Evolutionary conservation across 2,329 filamentous ascomycete genomes (phyloP).

Genomic region (Colletotrichum sp.): DNA sequence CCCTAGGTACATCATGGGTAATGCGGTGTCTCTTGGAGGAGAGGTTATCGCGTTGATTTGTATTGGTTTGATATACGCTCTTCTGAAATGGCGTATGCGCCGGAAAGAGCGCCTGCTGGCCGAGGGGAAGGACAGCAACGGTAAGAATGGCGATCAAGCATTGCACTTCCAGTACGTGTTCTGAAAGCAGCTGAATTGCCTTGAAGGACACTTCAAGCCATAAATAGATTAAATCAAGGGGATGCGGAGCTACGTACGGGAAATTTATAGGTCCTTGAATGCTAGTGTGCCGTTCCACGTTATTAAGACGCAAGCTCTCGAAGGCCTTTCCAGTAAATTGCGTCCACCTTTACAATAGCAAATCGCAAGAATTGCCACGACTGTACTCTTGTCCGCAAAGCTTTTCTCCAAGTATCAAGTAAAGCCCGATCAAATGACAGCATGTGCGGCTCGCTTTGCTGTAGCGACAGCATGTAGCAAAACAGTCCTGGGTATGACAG

Average conservation of each 20-base stretch:
- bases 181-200: neutral
- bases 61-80: neutral
- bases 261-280: neutral
- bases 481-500: neutral
- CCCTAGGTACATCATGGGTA: constrained; percentile 31
- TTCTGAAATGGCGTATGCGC: neutral
- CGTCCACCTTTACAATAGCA: neutral
- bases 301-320: neutral
- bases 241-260: neutral
- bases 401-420: neutral
- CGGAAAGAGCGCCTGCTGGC: neutral
- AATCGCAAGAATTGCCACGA: neutral
- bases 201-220: neutral
- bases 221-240: neutral
- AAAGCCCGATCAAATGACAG: neutral
- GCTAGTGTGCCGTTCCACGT: neutral
- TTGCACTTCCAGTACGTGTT: neutral
- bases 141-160: neutral
- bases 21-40: constrained; percentile 27
- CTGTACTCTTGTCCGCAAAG: neutral
- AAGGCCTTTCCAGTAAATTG: neutral
- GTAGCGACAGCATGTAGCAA: neutral
- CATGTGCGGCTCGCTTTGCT: neutral
- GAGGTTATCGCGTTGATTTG: constrained; percentile 22
- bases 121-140: constrained; percentile 2